Percentiles rank a stretch among this genome's conserved stretches.
Conservation (phyloP, 257 asterid species). For the Avicennia marina region DNA sequence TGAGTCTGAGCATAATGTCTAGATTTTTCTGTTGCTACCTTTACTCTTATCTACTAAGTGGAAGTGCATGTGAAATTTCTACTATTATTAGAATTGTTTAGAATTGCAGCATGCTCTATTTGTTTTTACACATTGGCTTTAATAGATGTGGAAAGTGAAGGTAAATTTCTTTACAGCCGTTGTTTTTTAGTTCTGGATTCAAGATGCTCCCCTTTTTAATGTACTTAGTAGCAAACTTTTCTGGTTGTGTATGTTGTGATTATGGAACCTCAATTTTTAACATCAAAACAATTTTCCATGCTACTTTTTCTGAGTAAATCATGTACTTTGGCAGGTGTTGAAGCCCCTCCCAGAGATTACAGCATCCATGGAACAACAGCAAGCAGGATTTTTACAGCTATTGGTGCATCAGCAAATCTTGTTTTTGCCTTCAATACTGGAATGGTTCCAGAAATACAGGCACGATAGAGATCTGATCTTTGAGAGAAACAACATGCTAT, state of each 20-base stretch:
- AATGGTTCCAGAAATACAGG: conserved; percentile 99
- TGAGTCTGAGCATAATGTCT: not conserved
- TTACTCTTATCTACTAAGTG: not conserved
- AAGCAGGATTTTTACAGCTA: conserved; percentile 55
- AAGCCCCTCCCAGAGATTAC: conserved; percentile 64
- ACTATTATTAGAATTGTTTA: not conserved
- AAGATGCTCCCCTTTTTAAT: no score
- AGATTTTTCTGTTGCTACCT: not conserved
- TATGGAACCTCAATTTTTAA: not conserved
- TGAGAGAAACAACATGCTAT: no score
- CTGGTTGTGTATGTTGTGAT: not conserved
- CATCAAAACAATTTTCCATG: not conserved
- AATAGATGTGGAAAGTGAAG: not conserved
- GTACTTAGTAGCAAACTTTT: not conserved
- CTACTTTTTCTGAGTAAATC: not conserved
- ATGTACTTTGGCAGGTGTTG: conserved; percentile 27
- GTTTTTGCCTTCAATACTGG: conserved; percentile 95
- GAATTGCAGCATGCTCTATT: not conserved
- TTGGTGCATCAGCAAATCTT: conserved; percentile 84
- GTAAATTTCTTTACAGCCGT: not conserved
- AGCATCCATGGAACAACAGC: conserved; percentile 46
- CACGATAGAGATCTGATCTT: no score
- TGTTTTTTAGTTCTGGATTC: not conserved
- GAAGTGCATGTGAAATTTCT: not conserved
- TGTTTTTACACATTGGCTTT: not conserved